A percentile compares a stretch with the other conserved stretches of the same genome.
Evolutionary conservation across 257 asterid genomes (phyloP).

Genomic region (Linaria vulgaris): DNA sequence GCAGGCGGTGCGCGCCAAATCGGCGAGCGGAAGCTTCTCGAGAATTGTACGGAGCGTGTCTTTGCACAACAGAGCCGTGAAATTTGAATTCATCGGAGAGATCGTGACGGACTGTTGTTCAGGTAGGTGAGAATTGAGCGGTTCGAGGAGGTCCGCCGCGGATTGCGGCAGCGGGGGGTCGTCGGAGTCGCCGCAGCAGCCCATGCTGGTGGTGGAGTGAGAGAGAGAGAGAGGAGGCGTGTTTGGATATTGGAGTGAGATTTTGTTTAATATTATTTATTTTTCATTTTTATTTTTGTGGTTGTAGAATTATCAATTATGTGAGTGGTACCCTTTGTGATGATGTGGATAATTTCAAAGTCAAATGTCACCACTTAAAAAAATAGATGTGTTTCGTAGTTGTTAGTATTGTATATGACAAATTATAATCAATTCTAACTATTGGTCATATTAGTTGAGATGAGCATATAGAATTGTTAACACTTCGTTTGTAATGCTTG

Average conservation of each 20-base stretch:
- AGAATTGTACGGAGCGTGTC: constrained; percentile 83
- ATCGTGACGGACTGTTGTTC: constrained; percentile 31
- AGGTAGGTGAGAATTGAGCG: constrained; percentile 30
- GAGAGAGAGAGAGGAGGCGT: constrained; percentile 17
- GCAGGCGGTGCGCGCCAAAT: constrained; percentile 87
- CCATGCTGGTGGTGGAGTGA: constrained; percentile 34
- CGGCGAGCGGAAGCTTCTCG: constrained; percentile 58
- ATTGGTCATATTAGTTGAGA: no score
- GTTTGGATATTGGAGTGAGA: constrained; percentile 1
- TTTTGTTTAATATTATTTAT: neutral
- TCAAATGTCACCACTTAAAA: no score
- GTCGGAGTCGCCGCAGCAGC: constrained; percentile 45
- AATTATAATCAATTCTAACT: no score
- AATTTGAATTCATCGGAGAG: constrained; percentile 88
- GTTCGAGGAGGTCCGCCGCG: constrained; percentile 34
- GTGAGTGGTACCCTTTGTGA: no score
- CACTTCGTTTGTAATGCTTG: no score
- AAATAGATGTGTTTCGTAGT: no score
- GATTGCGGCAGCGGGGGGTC: constrained; percentile 24
- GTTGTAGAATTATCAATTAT: no score
- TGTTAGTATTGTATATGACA: no score
- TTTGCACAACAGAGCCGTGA: constrained; percentile 68
- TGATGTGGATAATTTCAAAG: no score
- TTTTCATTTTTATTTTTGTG: no score
- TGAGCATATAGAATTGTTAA: no score